Evolutionary conservation across 495 filamentous ascomycete species (phyloP), one percentile per base, ranked within the genome.

Genomic region (Sordaria brevicollis): DNA sequence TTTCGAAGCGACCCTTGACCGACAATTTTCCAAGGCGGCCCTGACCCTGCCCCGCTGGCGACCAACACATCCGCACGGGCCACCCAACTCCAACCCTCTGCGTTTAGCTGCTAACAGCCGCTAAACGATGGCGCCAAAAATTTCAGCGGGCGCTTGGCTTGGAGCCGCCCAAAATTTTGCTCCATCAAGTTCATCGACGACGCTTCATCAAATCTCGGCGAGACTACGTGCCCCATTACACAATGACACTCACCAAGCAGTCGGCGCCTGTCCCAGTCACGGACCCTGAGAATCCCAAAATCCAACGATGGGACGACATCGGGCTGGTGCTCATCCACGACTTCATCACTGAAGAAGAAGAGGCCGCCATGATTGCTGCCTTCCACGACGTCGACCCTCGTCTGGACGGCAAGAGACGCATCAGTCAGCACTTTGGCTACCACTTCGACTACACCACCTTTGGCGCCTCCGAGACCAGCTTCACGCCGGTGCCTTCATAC

Each of bases 401-500:
- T 21, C 19, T 49, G 10, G 57, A 71, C 29, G 57, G 57, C 62
- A 71, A 71, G 43, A 70, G 70, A 36, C 71, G 77, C 6, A 69
- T 79, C 31, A 75, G 73, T 68, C 76, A 79, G 34, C 77, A 79
- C 33, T 77, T 72, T 38, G 77, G 77, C 57, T 67, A 76, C 72
- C 77, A 79, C 67, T 79, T 79, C 39, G 77, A 79, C 67, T 79
- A 79, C 72, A 76, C 76, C 65, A 79, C 77, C 41, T 79, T 79
- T 67, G 74, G 76, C 65, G 74, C 74, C 31, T 76, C 76, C 10
- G 66, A 69, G 0, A 65, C 74, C 1, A 35, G 38, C n/a, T 70
- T 72, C 57, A 74, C 74, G 9, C 74, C 77, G 1, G 57, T 79
- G 5, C 77, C 77, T 4, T 11, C 62, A 2, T 77, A 79, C 72